Evolutionary conservation across 345 rosid species (phyloP).

Genomic region (Eucalyptus dawsonii): DNA sequence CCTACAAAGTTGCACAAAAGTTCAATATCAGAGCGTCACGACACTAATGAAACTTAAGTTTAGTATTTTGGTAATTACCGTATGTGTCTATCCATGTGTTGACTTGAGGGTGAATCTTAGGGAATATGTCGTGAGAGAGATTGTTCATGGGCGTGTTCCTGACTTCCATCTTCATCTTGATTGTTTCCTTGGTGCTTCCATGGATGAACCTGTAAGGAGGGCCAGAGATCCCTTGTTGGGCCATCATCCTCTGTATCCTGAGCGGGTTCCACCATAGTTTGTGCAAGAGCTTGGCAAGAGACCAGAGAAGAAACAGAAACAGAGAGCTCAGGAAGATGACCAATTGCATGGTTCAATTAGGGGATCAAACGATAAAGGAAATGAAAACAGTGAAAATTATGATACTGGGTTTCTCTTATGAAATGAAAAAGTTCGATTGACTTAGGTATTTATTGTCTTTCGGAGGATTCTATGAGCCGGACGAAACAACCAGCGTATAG

Average conservation of each 20-base stretch:
- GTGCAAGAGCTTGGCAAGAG: no score
- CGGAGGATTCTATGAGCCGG: no score
- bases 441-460: no score
- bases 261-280: no score
- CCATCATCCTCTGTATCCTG: background rate
- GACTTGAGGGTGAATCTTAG: background rate
- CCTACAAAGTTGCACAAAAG: background rate
- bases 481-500: no score
- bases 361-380: no score
- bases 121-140: constrained; percentile 1
- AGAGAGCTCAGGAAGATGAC: no score
- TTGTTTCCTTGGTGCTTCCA: background rate
- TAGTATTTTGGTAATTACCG: background rate
- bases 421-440: no score
- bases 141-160: background rate
- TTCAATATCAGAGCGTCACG: background rate
- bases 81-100: background rate
- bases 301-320: no score
- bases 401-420: no score
- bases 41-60: background rate
- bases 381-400: no score
- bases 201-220: constrained; percentile 1
- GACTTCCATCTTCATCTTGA: background rate
- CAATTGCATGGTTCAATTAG: no score
- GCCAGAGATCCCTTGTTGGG: background rate